Evolutionary conservation across 2,329 filamentous ascomycete species (phyloP), one percentile per base, ranked within the genome.

Genomic region (Talaromyces amestolkiae): DNA sequence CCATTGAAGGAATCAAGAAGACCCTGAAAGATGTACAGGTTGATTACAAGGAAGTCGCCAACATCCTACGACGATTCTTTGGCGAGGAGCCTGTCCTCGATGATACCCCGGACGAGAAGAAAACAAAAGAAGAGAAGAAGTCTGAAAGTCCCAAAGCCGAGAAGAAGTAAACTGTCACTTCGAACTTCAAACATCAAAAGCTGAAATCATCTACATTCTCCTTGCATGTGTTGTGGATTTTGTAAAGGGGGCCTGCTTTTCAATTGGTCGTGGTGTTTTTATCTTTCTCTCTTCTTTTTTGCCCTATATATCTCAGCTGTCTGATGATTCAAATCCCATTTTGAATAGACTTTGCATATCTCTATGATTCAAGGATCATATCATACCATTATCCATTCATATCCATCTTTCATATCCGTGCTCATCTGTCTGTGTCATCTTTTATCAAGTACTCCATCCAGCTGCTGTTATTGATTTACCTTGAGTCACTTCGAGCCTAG

Each of bases 31-130:
- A 85, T 54, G 90, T 92, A 67, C 93, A 93, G 82, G 78, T 82
- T 67, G 93, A 96, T 73, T 97, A 93, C 77, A 77, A 82, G 56
- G 89, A 91, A 63, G 90, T 90, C 60, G 88, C 93, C 78, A 83
- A 80, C 69, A 83, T 87, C 66, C 85, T 99, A 74, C 85, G 82
- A 75, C 80, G 84, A 70, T 96, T 92, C 77, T 97, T 90, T 77
- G 79, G 83, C 67, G 84, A 86, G 41, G 58, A 65, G 17, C 53
- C 58, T 11, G 59, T 43, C n/a, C 43, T 43, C 19, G 59, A 66
- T 9, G 59, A 66, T 13, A 15, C 27, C 33, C 13, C 56, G 8
- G 39, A 43, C 24, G 56, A 59, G 37, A 54, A 33, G 27, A 19
- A 39, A n/a, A 37, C 51, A 4, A 39, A 39, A n/a, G 51, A 63